Evolutionary conservation across 2,329 filamentous ascomycete genomes (phyloP).

Genomic region (Chaetomium sp.): DNA sequence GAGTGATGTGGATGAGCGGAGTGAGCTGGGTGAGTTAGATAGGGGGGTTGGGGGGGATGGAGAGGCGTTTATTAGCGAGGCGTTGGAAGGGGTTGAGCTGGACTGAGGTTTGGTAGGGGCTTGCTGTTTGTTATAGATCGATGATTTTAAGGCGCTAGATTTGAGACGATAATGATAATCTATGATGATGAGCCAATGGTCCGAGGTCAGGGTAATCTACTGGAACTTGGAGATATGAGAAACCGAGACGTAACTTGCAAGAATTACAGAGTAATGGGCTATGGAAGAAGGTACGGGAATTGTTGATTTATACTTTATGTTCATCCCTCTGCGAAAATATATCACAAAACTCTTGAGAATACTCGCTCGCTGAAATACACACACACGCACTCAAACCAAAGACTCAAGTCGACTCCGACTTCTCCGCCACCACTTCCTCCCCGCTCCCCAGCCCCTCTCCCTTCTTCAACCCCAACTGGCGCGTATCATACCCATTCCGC

Average conservation of each 20-base stretch:
- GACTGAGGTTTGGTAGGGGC: conserved; percentile 34
- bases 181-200: background rate
- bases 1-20: conserved; percentile 11
- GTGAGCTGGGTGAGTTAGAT: conserved; percentile 5
- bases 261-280: background rate
- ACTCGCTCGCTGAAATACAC: background rate
- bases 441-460: conserved; percentile 38
- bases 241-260: background rate
- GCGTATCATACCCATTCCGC: conserved; percentile 73
- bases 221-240: background rate
- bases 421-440: background rate
- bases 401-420: background rate
- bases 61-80: conserved; percentile 39
- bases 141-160: background rate
- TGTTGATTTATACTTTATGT: background rate
- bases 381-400: no score
- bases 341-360: background rate
- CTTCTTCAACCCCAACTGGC: conserved; percentile 51
- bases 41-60: conserved; percentile 34
- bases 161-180: background rate
- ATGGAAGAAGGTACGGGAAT: background rate
- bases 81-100: conserved; percentile 39
- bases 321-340: background rate
- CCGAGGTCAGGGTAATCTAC: background rate
- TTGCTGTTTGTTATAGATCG: background rate